Conservation (phyloP, 257 asterid species). For the Solanum gracilifrons region DNA sequence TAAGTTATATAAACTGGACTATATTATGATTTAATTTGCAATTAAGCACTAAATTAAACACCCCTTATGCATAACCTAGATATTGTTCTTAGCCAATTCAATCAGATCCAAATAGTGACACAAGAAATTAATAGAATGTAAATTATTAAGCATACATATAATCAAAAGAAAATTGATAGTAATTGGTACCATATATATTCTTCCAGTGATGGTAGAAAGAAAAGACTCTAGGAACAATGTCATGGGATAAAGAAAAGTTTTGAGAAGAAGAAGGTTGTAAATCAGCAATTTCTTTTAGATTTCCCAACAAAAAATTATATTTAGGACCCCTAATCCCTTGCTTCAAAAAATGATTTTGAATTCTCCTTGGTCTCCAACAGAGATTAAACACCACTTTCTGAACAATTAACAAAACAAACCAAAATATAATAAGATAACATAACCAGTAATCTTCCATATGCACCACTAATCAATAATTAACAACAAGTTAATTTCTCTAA, state of each 20-base stretch:
- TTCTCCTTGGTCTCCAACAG: constrained; percentile 73
- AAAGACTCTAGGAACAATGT: constrained; percentile 83
- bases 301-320: constrained; percentile 62
- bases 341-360: constrained; percentile 39
- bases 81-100: neutral
- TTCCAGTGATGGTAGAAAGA: constrained; percentile 94
- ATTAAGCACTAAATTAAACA: neutral
- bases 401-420: constrained; percentile 25
- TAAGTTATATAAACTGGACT: neutral
- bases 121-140: neutral
- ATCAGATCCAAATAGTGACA: neutral
- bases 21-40: neutral
- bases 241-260: constrained; percentile 62
- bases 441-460: constrained; percentile 26
- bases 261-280: constrained; percentile 44
- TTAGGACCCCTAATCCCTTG: constrained; percentile 83
- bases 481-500: neutral
- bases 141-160: neutral
- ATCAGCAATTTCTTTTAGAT: constrained; percentile 63
- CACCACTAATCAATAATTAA: neutral
- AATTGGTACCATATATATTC: constrained; percentile 52
- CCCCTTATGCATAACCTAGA: neutral
- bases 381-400: constrained; percentile 31
- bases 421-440: constrained; percentile 25
- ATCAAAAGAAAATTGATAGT: neutral